Conservation (phyloP, 2,329 filamentous ascomycete genomes). For the Pseudocercospora crystallina region DNA sequence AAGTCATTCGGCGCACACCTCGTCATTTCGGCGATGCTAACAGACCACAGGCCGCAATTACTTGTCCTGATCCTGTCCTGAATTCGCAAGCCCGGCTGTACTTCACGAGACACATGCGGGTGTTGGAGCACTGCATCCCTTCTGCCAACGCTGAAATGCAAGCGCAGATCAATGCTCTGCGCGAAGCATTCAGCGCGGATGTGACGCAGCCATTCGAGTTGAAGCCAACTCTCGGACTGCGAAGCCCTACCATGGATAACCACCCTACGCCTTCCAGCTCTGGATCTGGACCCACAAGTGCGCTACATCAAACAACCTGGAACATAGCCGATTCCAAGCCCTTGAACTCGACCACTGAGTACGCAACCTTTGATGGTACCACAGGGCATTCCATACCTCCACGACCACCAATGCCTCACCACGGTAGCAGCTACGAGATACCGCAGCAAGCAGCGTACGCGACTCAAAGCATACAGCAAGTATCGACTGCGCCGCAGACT, state of each 20-base stretch:
- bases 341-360: slow-evolving; percentile 26
- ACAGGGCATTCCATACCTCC: slow-evolving; percentile 16
- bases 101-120: slow-evolving; percentile 90
- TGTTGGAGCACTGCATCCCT: slow-evolving; percentile 79
- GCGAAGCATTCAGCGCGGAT: slow-evolving; percentile 89
- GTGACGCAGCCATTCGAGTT: slow-evolving; percentile 81
- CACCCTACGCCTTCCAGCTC: slow-evolving; percentile 23
- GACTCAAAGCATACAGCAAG: slow-evolving; percentile 22
- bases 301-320: slow-evolving; percentile 21
- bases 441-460: slow-evolving; percentile 22
- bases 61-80: slow-evolving; percentile 86
- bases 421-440: slow-evolving; percentile 21
- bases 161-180: slow-evolving; percentile 82
- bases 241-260: slow-evolving; percentile 65
- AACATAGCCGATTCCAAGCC: slow-evolving; percentile 26
- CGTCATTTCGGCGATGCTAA: background rate
- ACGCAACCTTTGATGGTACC: slow-evolving; percentile 24
- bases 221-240: slow-evolving; percentile 68
- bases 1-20: slow-evolving; percentile 41
- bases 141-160: slow-evolving; percentile 86
- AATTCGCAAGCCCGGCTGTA: slow-evolving; percentile 82
- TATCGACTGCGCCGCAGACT: slow-evolving; percentile 24
- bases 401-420: slow-evolving; percentile 22
- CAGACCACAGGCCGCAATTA: slow-evolving; percentile 69
- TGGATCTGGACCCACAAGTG: slow-evolving; percentile 11